phyloP scores from a whole-genome alignment of 805 yeast species.

The Schizosaccharomyces pombe region DNA sequence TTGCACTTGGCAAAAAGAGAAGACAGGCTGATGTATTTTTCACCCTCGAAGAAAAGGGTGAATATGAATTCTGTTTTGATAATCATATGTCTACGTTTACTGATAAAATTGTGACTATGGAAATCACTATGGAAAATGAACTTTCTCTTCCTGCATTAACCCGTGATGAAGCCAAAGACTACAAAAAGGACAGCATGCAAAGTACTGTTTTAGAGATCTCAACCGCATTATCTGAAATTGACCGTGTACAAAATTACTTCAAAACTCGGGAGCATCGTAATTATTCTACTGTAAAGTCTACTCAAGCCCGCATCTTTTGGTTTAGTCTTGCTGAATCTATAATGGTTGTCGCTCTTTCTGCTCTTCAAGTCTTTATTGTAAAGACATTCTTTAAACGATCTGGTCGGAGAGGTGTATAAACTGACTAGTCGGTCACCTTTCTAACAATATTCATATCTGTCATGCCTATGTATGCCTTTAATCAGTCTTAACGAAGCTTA shows the following conservation, averaged over 20 bases:
- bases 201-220: slow-evolving; percentile 16
- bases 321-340: slow-evolving; percentile 47
- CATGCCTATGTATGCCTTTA: background rate
- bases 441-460: background rate
- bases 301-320: slow-evolving; percentile 57
- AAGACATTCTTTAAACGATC: slow-evolving; percentile 47
- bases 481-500: no score
- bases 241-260: slow-evolving; percentile 41
- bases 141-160: slow-evolving; percentile 15
- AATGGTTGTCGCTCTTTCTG: slow-evolving; percentile 55
- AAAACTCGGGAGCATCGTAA: slow-evolving; percentile 78
- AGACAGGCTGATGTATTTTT: slow-evolving; percentile 65
- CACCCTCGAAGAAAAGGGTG: slow-evolving; percentile 42
- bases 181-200: slow-evolving; percentile 7
- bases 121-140: slow-evolving; percentile 45
- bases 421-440: background rate
- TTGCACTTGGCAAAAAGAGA: slow-evolving; percentile 34
- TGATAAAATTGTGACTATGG: slow-evolving; percentile 67
- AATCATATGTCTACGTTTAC: slow-evolving; percentile 63
- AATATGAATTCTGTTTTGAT: slow-evolving; percentile 68
- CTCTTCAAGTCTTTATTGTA: slow-evolving; percentile 54
- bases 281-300: slow-evolving; percentile 64
- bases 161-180: slow-evolving; percentile 8
- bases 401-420: background rate
- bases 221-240: slow-evolving; percentile 12